A percentile compares a stretch with the other conserved stretches of the same genome.
Evolutionary conservation across 345 rosid genomes (phyloP).

Genomic region (Eucalyptus caleyi): DNA sequence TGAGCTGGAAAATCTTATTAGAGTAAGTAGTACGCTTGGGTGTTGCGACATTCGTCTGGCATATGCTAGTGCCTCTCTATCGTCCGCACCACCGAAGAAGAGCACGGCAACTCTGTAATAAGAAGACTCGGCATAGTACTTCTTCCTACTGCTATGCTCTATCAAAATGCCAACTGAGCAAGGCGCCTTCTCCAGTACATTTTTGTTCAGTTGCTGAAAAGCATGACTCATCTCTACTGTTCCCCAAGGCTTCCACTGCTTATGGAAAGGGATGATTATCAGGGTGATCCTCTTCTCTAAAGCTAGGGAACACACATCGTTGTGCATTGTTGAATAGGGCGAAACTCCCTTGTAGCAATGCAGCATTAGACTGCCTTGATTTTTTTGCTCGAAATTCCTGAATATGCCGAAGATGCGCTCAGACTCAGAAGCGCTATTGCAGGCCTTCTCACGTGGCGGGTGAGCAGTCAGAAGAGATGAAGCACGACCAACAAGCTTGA

Average conservation of each 20-base stretch:
- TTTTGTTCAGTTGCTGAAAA: constrained; percentile 15
- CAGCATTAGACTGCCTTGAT: constrained; percentile 14
- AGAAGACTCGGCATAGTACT: background rate
- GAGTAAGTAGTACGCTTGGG: background rate
- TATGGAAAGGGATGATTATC: constrained; percentile 36
- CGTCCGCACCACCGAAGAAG: constrained; percentile 26
- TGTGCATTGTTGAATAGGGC: constrained; percentile 31
- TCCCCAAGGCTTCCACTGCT: constrained; percentile 22
- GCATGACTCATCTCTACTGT: constrained; percentile 6
- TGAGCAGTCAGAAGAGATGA: constrained; percentile 12
- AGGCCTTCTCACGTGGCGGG: background rate
- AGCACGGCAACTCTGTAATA: constrained; percentile 20
- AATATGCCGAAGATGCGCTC: constrained; percentile 21
- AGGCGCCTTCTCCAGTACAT: constrained; percentile 40
- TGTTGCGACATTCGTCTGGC: constrained; percentile 8
- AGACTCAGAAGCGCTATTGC: background rate
- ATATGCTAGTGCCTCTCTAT: constrained; percentile 27
- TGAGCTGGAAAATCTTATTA: background rate
- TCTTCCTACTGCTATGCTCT: constrained; percentile 9
- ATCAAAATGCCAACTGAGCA: constrained; percentile 38
- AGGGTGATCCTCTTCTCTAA: constrained; percentile 33
- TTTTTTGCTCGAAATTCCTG: constrained; percentile 17
- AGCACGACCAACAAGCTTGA: constrained; percentile 19
- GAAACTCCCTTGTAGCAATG: constrained; percentile 34
- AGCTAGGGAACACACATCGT: constrained; percentile 44